These are phyloP conservation scores for Phytomonas sp. DNA, from an alignment of 208 protist genomes.

Conservation along the genomic window DNA sequence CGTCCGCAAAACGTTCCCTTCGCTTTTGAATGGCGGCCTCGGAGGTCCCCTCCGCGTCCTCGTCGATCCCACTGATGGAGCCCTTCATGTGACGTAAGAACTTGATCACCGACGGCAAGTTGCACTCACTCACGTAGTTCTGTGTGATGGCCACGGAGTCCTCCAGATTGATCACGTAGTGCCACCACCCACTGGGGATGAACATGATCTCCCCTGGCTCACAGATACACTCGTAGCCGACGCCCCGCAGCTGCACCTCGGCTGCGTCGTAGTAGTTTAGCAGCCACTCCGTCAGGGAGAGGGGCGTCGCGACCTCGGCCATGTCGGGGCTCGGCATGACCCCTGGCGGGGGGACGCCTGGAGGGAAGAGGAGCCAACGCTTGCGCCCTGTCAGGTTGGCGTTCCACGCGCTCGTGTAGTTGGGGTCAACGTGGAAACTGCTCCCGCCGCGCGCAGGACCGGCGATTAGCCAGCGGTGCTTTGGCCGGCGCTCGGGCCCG, in stretches of 20 bases:
- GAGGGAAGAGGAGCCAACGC: slow-evolving; percentile 85
- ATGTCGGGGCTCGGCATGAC: slow-evolving; percentile 74
- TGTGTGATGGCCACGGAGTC: slow-evolving; percentile 84
- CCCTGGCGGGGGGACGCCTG: slow-evolving; percentile 52
- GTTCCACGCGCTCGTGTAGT: slow-evolving; percentile 87
- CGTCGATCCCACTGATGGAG: slow-evolving; percentile 82
- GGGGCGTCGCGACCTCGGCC: slow-evolving; percentile 76
- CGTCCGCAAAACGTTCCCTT: slow-evolving; percentile 40
- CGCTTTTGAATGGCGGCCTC: slow-evolving; percentile 33
- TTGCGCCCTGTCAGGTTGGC: slow-evolving; percentile 83
- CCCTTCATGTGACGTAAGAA: slow-evolving; percentile 76
- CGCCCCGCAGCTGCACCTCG: slow-evolving; percentile 42
- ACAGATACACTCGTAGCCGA: slow-evolving; percentile 79
- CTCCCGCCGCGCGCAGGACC: slow-evolving; percentile 75
- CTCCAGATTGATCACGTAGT: slow-evolving; percentile 86
- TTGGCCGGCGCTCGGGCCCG: slow-evolving; percentile 44
- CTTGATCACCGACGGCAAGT: slow-evolving; percentile 69
- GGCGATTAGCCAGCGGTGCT: slow-evolving; percentile 87
- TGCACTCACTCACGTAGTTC: slow-evolving; percentile 82
- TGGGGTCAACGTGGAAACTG: slow-evolving; percentile 87
- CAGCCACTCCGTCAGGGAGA: slow-evolving; percentile 87
- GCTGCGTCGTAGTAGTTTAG: slow-evolving; percentile 79
- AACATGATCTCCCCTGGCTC: slow-evolving; percentile 88
- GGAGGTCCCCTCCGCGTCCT: slow-evolving; percentile 55
- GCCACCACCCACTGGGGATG: slow-evolving; percentile 88